These are phyloP conservation scores for Myochromella boudieri DNA, from an alignment of 768 basidiomycete genomes.

Conservation along the genomic window DNA sequence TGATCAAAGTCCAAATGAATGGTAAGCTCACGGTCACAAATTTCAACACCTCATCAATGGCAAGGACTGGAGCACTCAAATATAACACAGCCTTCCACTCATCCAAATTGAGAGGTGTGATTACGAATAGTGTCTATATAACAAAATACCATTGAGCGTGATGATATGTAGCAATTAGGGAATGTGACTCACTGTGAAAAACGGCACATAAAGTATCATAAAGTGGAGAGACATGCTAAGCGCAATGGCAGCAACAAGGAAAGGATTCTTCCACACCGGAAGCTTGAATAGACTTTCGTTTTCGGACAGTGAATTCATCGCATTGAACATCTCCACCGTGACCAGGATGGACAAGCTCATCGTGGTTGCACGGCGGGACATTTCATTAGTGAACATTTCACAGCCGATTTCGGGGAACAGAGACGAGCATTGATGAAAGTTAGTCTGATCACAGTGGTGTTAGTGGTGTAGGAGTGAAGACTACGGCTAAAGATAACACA, in stretches of 20 bases:
- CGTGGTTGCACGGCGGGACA: constrained; percentile 88
- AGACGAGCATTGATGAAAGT: constrained; percentile 90
- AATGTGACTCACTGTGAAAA: constrained; percentile 75
- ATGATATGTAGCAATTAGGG: background rate
- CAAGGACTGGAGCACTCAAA: constrained; percentile 83
- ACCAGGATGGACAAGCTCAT: constrained; percentile 97
- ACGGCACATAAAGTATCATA: constrained; percentile 94
- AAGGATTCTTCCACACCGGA: constrained; percentile 94
- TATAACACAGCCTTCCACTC: constrained; percentile 95
- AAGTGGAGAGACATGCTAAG: constrained; percentile 93
- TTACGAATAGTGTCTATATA: constrained; percentile 77
- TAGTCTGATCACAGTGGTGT: constrained; percentile 53
- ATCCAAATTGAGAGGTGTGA: constrained; percentile 88
- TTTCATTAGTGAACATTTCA: constrained; percentile 89
- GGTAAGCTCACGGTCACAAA: constrained; percentile 62
- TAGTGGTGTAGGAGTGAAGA: background rate
- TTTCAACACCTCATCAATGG: constrained; percentile 91
- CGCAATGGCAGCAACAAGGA: constrained; percentile 84
- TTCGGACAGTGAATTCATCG: constrained; percentile 97
- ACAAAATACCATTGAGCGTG: background rate
- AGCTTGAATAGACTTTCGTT: constrained; percentile 89
- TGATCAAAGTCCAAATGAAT: background rate
- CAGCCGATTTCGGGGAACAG: constrained; percentile 91
- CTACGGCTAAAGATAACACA: constrained; percentile 38
- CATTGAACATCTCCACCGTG: constrained; percentile 96